Base-by-base conservation (phyloP, 2,329 filamentous ascomycete genomes). In the Fusarium algeriense region DNA sequence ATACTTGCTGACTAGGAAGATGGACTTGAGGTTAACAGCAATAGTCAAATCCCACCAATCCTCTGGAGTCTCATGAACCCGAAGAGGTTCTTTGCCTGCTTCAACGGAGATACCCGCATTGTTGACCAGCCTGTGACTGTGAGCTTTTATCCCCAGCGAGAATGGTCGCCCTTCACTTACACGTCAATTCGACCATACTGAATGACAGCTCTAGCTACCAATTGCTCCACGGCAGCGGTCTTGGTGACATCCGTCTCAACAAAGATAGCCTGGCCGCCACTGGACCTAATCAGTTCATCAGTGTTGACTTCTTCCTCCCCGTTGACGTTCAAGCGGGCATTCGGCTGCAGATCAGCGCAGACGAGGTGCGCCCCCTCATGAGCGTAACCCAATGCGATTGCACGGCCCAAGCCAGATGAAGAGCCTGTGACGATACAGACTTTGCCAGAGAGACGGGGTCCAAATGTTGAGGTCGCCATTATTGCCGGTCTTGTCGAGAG, bases 31-130 rank as follows among this genome's bases (percentile, higher is more conserved):
- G 45, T 84, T 84, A 17, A 84, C 75, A 2, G 74, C 75, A 74
- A 83, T 81, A 0, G 78, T 81, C 5, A 61, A 44, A 41, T 89
- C 84, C 79, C 83, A 89, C 1, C 78, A 79, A 0, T 79, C 76
- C 40, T 87, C 84, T 0, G 78, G 69, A 6, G 82, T 82, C 55
- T 85, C 73, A 78, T 88, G 88, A 9, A 89, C 77, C 1, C 80
- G 78, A 56, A 64, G 5, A 60, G 75, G 8, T 77, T 75, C 64
- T 83, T 85, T 7, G 0, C 78, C 71, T 0, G 73, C 65, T 43
- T 76, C 74, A 2, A 74, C 38, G 0, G 70, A 80, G 2, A 89
- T 82, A 0, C 88, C 88, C 0, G 87, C 85, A 52, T 78, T 78
- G 20, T 78, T 78, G 7, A 78, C 75, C 2, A 86, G 74, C 2